Evolutionary conservation across 306 rosid genomes (phyloP).

Genomic region (Hippophae tibetana): DNA sequence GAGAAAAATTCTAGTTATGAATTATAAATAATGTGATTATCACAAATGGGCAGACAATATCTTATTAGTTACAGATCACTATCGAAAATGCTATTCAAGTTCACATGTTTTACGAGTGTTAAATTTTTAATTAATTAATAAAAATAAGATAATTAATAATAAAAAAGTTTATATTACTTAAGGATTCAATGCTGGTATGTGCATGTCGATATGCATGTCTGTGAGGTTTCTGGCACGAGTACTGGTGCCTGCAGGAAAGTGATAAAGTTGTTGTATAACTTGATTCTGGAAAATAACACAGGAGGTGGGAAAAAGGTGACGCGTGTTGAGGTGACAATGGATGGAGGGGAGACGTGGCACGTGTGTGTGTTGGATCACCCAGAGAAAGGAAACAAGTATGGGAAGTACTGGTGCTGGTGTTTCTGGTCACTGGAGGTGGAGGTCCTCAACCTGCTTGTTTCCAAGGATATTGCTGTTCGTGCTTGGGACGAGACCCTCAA

Average conservation of each 20-base stretch:
- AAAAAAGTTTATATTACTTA: no score
- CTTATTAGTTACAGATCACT: no score
- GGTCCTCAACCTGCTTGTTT: constrained; percentile 45
- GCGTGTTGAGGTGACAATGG: constrained; percentile 75
- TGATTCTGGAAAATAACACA: constrained; percentile 9
- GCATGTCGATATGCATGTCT: no score
- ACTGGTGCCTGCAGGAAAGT: background rate
- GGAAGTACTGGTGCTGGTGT: constrained; percentile 92
- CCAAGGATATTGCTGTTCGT: constrained; percentile 67
- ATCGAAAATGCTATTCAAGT: no score
- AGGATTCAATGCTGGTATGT: no score
- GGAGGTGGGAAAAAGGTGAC: constrained; percentile 91
- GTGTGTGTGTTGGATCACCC: constrained; percentile 48
- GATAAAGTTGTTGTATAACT: background rate
- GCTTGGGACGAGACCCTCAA: constrained; percentile 83
- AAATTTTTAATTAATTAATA: no score
- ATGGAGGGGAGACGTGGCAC: constrained; percentile 75
- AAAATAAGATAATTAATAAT: no score
- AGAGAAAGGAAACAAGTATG: constrained; percentile 63
- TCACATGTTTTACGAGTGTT: no score
- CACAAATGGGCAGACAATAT: no score
- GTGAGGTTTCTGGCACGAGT: no score
- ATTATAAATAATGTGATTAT: no score
- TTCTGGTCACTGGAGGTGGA: constrained; percentile 81
- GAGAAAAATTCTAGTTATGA: no score